A percentile compares a stretch with the other conserved stretches of the same genome.
Conservation (phyloP, 140 eudicot species). For the Anethum foeniculum region DNA sequence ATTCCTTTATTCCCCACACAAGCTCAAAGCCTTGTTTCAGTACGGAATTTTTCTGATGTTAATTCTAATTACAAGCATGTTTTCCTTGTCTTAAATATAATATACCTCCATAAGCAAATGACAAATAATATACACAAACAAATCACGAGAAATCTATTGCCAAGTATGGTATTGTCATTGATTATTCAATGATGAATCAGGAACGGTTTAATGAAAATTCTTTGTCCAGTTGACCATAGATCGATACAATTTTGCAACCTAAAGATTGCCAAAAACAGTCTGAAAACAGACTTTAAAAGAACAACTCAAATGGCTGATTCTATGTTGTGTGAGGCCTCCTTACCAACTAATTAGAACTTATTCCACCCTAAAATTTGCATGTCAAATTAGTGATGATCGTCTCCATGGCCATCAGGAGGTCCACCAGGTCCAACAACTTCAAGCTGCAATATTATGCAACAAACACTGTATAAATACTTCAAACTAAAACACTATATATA, state of each 20-base stretch:
- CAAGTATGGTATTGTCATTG: not conserved
- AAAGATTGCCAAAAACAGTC: not conserved
- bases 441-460: constrained; percentile 17
- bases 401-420: constrained; percentile 20
- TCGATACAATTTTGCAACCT: not conserved
- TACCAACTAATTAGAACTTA: constrained; percentile 10
- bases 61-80: not conserved
- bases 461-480: not conserved
- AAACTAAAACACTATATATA: not conserved
- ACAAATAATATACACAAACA: not conserved
- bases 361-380: not conserved
- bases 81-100: not conserved
- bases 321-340: constrained; percentile 11
- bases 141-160: not conserved
- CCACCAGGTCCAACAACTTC: constrained; percentile 27
- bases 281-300: not conserved
- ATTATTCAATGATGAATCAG: constrained; percentile 5
- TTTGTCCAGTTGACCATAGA: not conserved
- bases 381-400: constrained; percentile 16
- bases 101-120: not conserved
- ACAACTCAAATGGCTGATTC: not conserved
- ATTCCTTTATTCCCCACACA: not conserved
- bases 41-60: not conserved
- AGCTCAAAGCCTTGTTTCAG: not conserved
- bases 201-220: not conserved